These are phyloP conservation scores for Coemansia sp. DNA, from an alignment of 192 early-diverging fungal species.

Conservation along the genomic window DNA sequence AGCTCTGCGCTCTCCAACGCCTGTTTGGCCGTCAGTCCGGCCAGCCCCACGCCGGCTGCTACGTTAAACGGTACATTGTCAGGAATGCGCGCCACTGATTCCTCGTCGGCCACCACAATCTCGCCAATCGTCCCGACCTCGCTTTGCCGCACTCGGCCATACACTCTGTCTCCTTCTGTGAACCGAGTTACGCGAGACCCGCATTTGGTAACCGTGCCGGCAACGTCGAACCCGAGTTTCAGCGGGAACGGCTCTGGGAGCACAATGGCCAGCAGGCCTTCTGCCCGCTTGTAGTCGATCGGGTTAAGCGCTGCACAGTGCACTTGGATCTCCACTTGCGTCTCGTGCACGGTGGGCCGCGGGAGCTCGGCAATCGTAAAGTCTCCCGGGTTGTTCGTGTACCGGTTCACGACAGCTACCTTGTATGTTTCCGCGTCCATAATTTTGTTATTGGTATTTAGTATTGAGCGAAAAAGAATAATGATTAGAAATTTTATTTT, in stretches of 20 bases:
- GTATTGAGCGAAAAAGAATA: background rate
- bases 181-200: conserved; percentile 45
- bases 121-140: conserved; percentile 41
- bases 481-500: background rate
- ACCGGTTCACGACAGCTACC: conserved; percentile 15
- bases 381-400: conserved; percentile 21
- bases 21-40: conserved; percentile 57
- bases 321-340: conserved; percentile 42
- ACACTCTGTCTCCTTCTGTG: conserved; percentile 56
- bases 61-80: conserved; percentile 30
- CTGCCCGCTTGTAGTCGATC: conserved; percentile 56
- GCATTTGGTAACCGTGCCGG: conserved; percentile 46
- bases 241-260: conserved; percentile 44
- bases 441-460: background rate
- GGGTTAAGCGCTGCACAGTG: conserved; percentile 58
- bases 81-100: conserved; percentile 32
- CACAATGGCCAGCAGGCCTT: conserved; percentile 39
- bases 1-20: conserved; percentile 32
- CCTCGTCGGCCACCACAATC: conserved; percentile 26
- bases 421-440: conserved; percentile 15
- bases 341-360: background rate
- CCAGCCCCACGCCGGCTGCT: conserved; percentile 57
- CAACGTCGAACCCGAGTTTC: conserved; percentile 56
- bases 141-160: conserved; percentile 18
- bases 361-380: conserved; percentile 15